phyloP scores from a whole-genome alignment of 2,329 filamentous ascomycete species.

The Hypoxylon sp. region DNA sequence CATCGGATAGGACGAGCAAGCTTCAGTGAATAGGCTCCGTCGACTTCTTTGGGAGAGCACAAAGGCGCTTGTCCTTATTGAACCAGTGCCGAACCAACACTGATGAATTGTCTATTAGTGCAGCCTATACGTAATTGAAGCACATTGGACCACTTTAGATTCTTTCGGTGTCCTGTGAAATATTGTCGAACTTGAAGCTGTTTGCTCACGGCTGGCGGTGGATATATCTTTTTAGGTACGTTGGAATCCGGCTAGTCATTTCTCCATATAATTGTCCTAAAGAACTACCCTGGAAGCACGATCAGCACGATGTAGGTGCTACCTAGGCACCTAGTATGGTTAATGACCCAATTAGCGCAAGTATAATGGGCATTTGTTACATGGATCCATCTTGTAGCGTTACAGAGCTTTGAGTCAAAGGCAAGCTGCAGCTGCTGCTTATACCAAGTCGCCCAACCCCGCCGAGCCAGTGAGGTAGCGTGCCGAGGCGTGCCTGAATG shows the following conservation, averaged over 20 bases:
- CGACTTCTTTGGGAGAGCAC: neutral
- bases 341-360: neutral
- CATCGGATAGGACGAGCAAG: neutral
- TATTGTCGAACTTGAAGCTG: neutral
- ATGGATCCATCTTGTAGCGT: slow-evolving; percentile 12
- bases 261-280: no score
- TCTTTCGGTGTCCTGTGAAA: neutral
- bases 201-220: neutral
- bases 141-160: neutral
- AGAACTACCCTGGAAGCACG: neutral
- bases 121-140: neutral
- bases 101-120: neutral
- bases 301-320: neutral
- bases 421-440: slow-evolving; percentile 36
- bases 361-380: slow-evolving; percentile 5
- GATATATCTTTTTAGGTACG: no score
- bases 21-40: neutral
- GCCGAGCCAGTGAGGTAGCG: slow-evolving; percentile 26
- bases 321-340: neutral
- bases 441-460: slow-evolving; percentile 27
- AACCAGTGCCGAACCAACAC: neutral
- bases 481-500: slow-evolving; percentile 31
- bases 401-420: slow-evolving; percentile 26
- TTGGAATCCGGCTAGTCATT: no score
- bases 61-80: neutral